Conservation (phyloP, 441 rosid species). For the Theobroma grandiflorum region DNA sequence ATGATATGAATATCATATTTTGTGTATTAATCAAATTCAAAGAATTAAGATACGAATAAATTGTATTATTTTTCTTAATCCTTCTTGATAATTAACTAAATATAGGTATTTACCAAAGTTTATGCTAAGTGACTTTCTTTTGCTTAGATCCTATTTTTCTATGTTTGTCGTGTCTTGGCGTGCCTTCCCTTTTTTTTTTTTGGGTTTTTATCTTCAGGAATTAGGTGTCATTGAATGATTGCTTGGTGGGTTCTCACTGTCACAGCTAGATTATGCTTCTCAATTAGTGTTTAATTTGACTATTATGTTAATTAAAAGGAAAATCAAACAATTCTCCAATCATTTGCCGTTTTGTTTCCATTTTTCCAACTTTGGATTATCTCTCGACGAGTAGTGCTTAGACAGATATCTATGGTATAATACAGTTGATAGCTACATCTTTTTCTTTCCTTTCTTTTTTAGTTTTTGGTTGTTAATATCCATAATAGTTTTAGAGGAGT, state of each 20-base stretch:
- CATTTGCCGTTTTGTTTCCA: conserved; percentile 40
- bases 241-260: conserved; percentile 20
- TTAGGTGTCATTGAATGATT: conserved; percentile 15
- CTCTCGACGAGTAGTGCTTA: conserved; percentile 26
- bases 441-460: neutral
- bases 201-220: neutral
- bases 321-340: conserved; percentile 9
- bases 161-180: too few relatives aligned
- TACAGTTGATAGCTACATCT: neutral
- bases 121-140: too few relatives aligned
- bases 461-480: neutral
- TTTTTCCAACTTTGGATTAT: conserved; percentile 26
- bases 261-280: neutral
- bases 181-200: too few relatives aligned
- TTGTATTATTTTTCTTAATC: too few relatives aligned
- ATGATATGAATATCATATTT: too few relatives aligned
- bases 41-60: too few relatives aligned
- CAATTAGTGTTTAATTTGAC: neutral
- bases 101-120: too few relatives aligned
- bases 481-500: neutral
- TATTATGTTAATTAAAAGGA: neutral
- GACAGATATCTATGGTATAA: neutral
- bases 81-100: too few relatives aligned
- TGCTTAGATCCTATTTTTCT: too few relatives aligned
- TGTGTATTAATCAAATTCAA: too few relatives aligned